phyloP scores from a whole-genome alignment of 495 filamentous ascomycete genomes.

The Tuber aestivum region DNA sequence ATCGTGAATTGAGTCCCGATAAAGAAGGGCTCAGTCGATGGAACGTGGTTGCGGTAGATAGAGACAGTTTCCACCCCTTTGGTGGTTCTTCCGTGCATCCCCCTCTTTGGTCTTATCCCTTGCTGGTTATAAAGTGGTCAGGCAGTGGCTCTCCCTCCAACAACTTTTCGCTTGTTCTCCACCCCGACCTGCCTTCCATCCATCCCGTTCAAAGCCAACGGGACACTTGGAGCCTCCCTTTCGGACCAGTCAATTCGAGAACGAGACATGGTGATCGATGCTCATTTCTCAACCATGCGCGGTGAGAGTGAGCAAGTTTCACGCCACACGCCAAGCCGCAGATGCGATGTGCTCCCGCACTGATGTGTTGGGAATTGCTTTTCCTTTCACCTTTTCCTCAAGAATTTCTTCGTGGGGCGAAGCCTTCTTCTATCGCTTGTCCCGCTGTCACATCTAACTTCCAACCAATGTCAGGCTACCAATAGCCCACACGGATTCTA shows the following conservation, averaged over 20 bases:
- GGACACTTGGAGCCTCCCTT: background rate
- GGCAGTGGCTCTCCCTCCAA: background rate
- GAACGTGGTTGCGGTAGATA: slow-evolving; percentile 1
- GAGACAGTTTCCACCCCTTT: background rate
- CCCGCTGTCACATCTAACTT: background rate
- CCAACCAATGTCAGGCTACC: background rate
- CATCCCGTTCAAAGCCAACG: background rate
- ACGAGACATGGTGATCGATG: background rate
- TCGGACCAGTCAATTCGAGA: background rate
- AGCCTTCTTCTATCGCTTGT: background rate
- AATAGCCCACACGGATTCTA: background rate
- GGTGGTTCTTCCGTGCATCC: background rate
- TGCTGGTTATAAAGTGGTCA: slow-evolving; percentile 4
- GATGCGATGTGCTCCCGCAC: slow-evolving; percentile 24
- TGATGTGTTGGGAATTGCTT: background rate
- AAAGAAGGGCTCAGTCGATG: background rate
- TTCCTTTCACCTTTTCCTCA: background rate
- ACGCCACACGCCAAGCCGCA: slow-evolving; percentile 35
- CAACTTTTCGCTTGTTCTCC: slow-evolving; percentile 1
- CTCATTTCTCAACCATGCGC: background rate
- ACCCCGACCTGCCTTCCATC: background rate
- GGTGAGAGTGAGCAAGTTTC: slow-evolving; percentile 32
- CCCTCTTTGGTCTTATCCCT: background rate
- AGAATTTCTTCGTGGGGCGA: background rate
- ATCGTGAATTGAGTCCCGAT: background rate